phyloP scores from a whole-genome alignment of 371 early-diverging fungal species.

The Capniomyces stellatus region DNA sequence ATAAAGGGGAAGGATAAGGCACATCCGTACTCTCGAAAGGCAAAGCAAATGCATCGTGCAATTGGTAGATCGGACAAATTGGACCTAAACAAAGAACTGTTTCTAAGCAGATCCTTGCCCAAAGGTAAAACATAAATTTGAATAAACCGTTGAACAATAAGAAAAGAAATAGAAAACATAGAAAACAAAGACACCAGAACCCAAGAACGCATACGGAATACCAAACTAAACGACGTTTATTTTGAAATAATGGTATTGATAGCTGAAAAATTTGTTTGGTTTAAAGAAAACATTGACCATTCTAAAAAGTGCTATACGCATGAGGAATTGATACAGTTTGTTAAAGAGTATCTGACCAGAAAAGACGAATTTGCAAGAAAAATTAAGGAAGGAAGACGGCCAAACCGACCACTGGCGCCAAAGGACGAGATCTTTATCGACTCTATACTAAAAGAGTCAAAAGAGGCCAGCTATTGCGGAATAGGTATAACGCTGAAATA shows the following conservation, averaged over 20 bases:
- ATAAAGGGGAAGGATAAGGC: conserved; percentile 35
- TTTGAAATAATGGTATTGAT: too few relatives aligned
- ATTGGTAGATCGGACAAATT: conserved; percentile 25
- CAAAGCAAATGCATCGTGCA: conserved; percentile 33
- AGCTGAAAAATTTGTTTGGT: conserved; percentile 34
- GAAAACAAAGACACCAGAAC: too few relatives aligned
- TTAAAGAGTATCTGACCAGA: conserved; percentile 27
- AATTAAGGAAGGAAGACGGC: conserved; percentile 8
- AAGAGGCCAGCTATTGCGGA: conserved; percentile 22
- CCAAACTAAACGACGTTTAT: too few relatives aligned
- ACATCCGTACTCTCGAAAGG: conserved; percentile 47
- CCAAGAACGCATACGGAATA: too few relatives aligned
- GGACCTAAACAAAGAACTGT: conserved; percentile 15
- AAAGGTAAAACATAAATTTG: too few relatives aligned
- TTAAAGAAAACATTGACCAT: conserved; percentile 27
- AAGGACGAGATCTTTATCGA: conserved; percentile 19
- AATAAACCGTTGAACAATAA: too few relatives aligned
- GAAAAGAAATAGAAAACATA: too few relatives aligned
- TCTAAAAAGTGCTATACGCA: conserved; percentile 11
- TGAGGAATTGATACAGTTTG: conserved; percentile 22
- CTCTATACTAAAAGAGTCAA: conserved; percentile 5
- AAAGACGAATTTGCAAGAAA: conserved; percentile 30
- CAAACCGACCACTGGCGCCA: conserved; percentile 5
- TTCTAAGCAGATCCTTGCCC: conserved; percentile 8
- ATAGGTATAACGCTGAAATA: too few relatives aligned